A percentile compares a stretch with the other conserved stretches of the same genome.
Conservation (phyloP, 768 basidiomycete species). For the Tricholoma hemisulphureum region DNA sequence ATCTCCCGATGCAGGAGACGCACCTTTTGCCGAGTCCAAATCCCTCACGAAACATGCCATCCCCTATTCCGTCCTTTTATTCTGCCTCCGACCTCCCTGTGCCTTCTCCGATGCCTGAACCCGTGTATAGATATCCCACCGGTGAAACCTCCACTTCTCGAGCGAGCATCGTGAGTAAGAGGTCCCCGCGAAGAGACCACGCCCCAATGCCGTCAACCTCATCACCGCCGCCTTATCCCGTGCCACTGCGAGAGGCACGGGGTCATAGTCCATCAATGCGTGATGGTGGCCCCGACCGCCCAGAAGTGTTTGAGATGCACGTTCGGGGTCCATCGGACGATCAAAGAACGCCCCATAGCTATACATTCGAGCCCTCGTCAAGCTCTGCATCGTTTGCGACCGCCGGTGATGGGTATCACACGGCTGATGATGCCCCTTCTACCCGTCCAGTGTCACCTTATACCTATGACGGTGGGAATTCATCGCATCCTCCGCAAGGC, state of each 20-base stretch:
- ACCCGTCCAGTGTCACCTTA: not conserved
- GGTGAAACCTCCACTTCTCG: conserved; percentile 46
- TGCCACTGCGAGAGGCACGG: conserved; percentile 10
- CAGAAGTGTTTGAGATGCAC: conserved; percentile 38
- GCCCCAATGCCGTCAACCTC: conserved; percentile 28
- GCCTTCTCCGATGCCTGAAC: conserved; percentile 58
- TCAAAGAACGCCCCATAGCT: conserved; percentile 10
- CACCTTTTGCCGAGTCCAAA: conserved; percentile 28
- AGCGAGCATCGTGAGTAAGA: conserved; percentile 34
- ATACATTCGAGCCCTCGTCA: conserved; percentile 29
- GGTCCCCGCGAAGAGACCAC: conserved; percentile 18
- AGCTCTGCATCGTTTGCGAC: conserved; percentile 45
- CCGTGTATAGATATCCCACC: conserved; percentile 44
- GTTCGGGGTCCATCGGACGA: conserved; percentile 32
- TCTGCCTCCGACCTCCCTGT: conserved; percentile 64
- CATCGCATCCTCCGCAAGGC: conserved; percentile 5
- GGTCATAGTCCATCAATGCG: conserved; percentile 8
- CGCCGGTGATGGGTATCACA: conserved; percentile 43
- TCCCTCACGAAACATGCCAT: conserved; percentile 24
- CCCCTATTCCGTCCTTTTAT: conserved; percentile 60
- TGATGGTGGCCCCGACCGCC: conserved; percentile 5
- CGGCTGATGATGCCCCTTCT: conserved; percentile 22
- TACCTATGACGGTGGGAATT: conserved; percentile 13
- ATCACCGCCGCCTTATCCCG: conserved; percentile 11
- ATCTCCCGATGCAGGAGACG: conserved; percentile 25